Conservation (phyloP, 306 rosid species). For the Rosa rugosa region DNA sequence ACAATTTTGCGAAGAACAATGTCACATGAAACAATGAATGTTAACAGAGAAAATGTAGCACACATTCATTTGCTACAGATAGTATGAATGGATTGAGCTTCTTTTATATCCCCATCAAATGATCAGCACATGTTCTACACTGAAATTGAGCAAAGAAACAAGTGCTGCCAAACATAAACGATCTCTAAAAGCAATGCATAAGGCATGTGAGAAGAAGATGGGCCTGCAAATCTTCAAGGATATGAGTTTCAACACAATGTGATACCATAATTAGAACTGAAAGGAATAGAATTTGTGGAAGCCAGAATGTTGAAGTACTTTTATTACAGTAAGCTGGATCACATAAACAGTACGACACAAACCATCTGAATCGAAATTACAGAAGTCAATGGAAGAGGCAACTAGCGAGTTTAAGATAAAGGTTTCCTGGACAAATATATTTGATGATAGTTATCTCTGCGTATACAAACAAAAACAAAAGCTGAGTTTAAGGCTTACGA, state of each 20-base stretch:
- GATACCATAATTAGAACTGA: background rate
- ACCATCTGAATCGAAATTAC: background rate
- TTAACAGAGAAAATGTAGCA: background rate
- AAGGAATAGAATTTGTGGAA: background rate
- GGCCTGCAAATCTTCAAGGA: background rate
- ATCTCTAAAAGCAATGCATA: background rate
- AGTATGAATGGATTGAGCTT: background rate
- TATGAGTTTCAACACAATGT: background rate
- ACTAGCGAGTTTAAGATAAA: background rate
- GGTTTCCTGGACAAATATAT: background rate
- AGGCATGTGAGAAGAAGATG: background rate
- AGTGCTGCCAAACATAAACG: background rate
- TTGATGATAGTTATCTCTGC: background rate
- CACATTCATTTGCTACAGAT: background rate
- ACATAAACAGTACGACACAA: background rate
- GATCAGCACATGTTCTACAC: background rate
- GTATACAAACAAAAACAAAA: background rate
- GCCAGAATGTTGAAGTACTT: background rate
- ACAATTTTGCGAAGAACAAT: background rate
- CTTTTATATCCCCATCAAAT: background rate
- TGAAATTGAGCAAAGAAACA: background rate
- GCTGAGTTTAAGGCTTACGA: constrained; percentile 44
- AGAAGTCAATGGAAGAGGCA: background rate
- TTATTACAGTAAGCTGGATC: background rate
- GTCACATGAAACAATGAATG: background rate